These are phyloP conservation scores for Ophiocordyceps sinensis DNA, from an alignment of 2,329 filamentous ascomycete genomes.

Conservation along the genomic window DNA sequence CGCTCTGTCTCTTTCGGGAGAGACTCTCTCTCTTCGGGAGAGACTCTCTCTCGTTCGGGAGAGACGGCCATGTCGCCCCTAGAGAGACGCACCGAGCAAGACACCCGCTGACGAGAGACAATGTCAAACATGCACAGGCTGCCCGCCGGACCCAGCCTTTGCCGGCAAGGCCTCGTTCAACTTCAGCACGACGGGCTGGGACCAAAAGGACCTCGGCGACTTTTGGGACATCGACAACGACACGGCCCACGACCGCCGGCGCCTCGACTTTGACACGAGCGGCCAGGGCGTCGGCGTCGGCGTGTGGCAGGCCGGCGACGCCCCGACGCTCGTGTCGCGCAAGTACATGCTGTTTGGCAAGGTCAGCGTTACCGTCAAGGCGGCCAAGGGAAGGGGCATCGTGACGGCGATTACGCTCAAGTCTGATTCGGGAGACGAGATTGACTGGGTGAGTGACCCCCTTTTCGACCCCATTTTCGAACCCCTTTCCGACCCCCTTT, in stretches of 20 bases:
- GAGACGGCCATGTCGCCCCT: too few relatives aligned
- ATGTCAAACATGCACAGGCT: constrained; percentile 17
- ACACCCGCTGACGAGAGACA: not conserved
- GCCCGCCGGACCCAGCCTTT: constrained; percentile 53
- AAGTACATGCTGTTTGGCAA: constrained; percentile 81
- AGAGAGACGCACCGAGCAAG: too few relatives aligned
- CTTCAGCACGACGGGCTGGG: constrained; percentile 47
- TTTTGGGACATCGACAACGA: constrained; percentile 20
- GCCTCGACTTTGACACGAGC: constrained; percentile 11
- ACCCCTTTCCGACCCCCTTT: too few relatives aligned
- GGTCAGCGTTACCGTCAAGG: constrained; percentile 54
- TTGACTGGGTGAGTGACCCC: constrained; percentile 24
- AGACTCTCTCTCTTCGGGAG: too few relatives aligned
- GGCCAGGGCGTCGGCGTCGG: constrained; percentile 20
- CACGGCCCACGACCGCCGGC: constrained; percentile 11
- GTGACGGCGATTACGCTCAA: constrained; percentile 66
- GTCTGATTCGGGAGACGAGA: constrained; percentile 67
- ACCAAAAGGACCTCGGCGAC: constrained; percentile 8
- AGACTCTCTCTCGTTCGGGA: too few relatives aligned
- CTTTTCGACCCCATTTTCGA: too few relatives aligned
- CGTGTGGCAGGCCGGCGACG: constrained; percentile 43
- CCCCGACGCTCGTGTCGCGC: constrained; percentile 48
- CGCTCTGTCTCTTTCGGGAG: too few relatives aligned
- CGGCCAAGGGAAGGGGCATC: constrained; percentile 58
- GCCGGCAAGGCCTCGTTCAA: constrained; percentile 39